Evolutionary conservation across 2,329 filamentous ascomycete species (phyloP), one percentile per base, ranked within the genome.

Genomic region (Fusarium torreyae): DNA sequence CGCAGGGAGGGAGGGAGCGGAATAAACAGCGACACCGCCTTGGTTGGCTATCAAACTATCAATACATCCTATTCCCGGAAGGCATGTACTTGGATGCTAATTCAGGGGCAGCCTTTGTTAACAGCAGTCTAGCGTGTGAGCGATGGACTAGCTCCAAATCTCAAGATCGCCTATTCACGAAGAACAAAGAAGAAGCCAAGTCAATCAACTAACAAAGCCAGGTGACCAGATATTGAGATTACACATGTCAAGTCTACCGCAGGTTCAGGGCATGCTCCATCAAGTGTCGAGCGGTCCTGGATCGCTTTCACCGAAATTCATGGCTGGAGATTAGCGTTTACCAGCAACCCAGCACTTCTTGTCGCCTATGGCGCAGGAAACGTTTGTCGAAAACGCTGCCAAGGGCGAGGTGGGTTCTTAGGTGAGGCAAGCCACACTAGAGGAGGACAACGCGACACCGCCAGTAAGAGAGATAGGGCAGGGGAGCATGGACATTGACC

Each of bases 401-500:
- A 71, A 68, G 67, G 42, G 46, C 52, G 54, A 54, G 44, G 68
- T 62, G 63, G 57, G 38, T 68, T 55, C 56, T 71, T 69, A 66
- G 68, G 66, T 68, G 71, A 75, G 73, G 73, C 71, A 75, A 75
- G 73, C 73, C 68, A 73, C 70, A 68, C 49, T 63, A 66, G 51
- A 36, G 40, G 53, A 65, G 52, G 39, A 62, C 63, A 67, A 63
- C 52, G 36, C 70, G 66, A 74, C 71, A 70, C 64, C 60, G 57
- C 71, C 68, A 56, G 51, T 60, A 34, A 55, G 52, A 57, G 26
- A 44, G 56, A 67, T 64, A 58, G 60, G 43, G 26, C 63, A 66
- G 61, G 56, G 66, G 66, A 72, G 67, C 52, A 52, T 46, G 55
- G 55, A 51, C 61, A 57, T 59, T 70, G 56, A 60, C 51, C 61